Base-by-base conservation (phyloP, 192 early-diverging fungal genomes). In the Coemansia sp. region DNA sequence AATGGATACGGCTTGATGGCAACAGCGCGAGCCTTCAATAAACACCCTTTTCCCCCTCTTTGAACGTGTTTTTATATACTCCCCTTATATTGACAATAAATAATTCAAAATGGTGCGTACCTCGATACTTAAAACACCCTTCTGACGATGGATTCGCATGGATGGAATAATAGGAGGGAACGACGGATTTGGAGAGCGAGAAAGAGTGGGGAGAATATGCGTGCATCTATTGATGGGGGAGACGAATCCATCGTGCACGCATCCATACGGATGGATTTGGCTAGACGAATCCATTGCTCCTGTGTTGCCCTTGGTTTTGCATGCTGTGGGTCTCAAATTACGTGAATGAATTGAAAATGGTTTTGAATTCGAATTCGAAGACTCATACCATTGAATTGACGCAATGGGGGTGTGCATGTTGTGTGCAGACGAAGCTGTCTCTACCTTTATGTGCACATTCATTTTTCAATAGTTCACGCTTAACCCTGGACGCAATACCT, bases 81-180 rank as follows among this genome's bases (percentile, higher is more conserved):
- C 16, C 57, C 39, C 22, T 54, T 54, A 17, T 41, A 59, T 59
- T 59, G 7, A 41, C 57, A 59, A 59, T 4, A 8, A 11, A 59
- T 59, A 40, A 38, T 41, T 59, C 37, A 59, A 59, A 59, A 59
- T 59, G 57, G 57, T 59, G 57, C 57, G 57, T 59, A 59, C 6
- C 25, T 54, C 22, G 51, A 7, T 10, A 19, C 1, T 39, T 10
- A 22, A 59, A 9, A 41, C 57, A 16, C 2, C 39, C 4, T 59
- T 22, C 7, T 54, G 14, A 22, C 8, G 57, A 40, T 59, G 57
- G 57, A 59, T 59, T 59, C 57, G 57, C 38, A 40, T 17, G 11
- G 39, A n/a, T 38, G 39, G 57, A 41, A 14, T 40, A 39, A 37
- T 7, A 10, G 4, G 6, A 38, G 57, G 4, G 38, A 41, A 12